These are phyloP conservation scores for Basipetospora sp. DNA, from an alignment of 2,329 filamentous ascomycete genomes.

Conservation along the genomic window DNA sequence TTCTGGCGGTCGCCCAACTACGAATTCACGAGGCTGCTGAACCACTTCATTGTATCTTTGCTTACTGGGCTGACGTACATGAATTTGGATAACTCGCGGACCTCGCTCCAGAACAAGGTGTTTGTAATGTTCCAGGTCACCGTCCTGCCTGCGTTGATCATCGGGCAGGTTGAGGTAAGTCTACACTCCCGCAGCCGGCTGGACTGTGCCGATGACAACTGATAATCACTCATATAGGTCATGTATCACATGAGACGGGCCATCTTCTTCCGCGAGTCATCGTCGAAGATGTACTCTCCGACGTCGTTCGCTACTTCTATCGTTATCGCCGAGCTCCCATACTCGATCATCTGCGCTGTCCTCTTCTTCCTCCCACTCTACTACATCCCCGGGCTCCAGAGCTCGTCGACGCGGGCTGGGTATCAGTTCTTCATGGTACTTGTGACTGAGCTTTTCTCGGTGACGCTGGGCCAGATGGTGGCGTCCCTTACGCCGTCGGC, in stretches of 20 bases:
- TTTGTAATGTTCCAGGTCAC: conserved; percentile 87
- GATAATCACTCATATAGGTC: conserved; percentile 24
- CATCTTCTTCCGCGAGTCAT: conserved; percentile 75
- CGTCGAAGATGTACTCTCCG: conserved; percentile 72
- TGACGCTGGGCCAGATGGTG: conserved; percentile 63
- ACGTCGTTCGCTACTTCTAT: conserved; percentile 65
- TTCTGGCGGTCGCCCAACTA: conserved; percentile 85
- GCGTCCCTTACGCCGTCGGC: conserved; percentile 63
- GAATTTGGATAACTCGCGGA: conserved; percentile 58
- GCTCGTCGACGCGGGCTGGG: conserved; percentile 50
- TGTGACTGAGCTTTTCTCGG: conserved; percentile 70
- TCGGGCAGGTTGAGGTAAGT: conserved; percentile 57
- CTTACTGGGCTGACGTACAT: conserved; percentile 69
- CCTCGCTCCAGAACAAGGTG: conserved; percentile 68
- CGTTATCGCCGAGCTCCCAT: conserved; percentile 73
- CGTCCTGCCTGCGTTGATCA: conserved; percentile 67
- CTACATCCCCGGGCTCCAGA: conserved; percentile 65
- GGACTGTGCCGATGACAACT: too few relatives aligned
- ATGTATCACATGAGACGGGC: conserved; percentile 69
- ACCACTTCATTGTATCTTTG: conserved; percentile 63
- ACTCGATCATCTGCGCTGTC: conserved; percentile 65
- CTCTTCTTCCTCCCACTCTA: conserved; percentile 72
- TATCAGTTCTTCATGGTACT: conserved; percentile 80
- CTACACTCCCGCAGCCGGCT: too few relatives aligned
- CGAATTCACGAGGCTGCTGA: conserved; percentile 75